A percentile compares a stretch with the other conserved stretches of the same genome.
These are phyloP conservation scores for Knoxia roxburghii DNA, from an alignment of 257 asterid genomes.

Conservation along the genomic window DNA sequence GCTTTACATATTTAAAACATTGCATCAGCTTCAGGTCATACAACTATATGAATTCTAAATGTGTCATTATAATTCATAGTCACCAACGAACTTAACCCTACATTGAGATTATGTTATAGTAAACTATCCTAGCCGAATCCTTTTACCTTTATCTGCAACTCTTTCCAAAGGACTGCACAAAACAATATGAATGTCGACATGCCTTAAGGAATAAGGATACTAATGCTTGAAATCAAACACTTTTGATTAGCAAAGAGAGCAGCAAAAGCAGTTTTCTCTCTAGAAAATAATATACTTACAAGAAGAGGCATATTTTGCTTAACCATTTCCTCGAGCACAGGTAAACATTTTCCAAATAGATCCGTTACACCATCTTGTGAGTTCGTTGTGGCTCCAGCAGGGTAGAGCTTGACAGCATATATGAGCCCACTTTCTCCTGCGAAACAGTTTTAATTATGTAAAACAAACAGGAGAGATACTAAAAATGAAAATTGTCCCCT, in stretches of 20 bases:
- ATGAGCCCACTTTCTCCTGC: slow-evolving; percentile 76
- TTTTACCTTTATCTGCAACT: not conserved
- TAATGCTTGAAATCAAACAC: not conserved
- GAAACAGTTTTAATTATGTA: slow-evolving; percentile 3
- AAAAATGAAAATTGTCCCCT: not conserved
- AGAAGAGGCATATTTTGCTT: slow-evolving; percentile 79
- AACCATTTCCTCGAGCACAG: slow-evolving; percentile 92
- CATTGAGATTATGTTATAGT: not conserved
- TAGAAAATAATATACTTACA: slow-evolving; percentile 36
- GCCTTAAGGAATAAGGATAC: not conserved
- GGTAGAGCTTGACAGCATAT: slow-evolving; percentile 86
- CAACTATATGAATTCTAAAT: not conserved
- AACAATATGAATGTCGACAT: not conserved
- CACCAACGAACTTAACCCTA: not conserved
- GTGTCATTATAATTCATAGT: not conserved
- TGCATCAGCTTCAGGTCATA: not conserved
- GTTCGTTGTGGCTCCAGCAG: slow-evolving; percentile 98
- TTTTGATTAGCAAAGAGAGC: not conserved
- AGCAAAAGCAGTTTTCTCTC: not conserved
- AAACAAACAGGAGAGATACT: slow-evolving; percentile 12
- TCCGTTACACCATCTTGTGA: slow-evolving; percentile 99
- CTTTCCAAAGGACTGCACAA: not conserved
- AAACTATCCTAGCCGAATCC: not conserved
- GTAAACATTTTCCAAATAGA: slow-evolving; percentile 81
- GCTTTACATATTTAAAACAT: not conserved